Conservation (phyloP, 208 protist species). For the Strigomonas culicis region DNA sequence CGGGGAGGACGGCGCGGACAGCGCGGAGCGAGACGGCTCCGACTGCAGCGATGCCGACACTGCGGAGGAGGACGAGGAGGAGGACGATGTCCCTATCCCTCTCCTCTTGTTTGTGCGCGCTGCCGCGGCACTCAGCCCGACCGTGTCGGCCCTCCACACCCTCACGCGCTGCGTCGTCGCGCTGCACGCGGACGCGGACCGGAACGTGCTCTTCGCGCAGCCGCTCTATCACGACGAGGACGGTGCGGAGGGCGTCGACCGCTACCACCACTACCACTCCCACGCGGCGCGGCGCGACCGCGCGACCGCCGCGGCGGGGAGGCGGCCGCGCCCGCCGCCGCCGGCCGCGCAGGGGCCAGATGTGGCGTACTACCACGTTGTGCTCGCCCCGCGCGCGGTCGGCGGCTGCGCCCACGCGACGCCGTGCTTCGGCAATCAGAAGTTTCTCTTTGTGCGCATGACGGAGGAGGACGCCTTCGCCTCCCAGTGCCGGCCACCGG, state of each 20-base stretch:
- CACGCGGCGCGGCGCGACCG: not conserved
- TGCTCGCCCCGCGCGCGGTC: conserved; percentile 54
- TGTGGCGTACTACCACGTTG: conserved; percentile 42
- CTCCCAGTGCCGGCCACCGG: not conserved
- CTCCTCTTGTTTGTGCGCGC: conserved; percentile 51
- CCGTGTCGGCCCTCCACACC: conserved; percentile 52
- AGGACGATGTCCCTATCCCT: conserved; percentile 21
- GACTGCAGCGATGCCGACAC: no score
- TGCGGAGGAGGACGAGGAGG: not conserved
- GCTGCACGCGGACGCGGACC: conserved; percentile 32
- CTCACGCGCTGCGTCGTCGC: conserved; percentile 59
- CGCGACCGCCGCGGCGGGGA: no score
- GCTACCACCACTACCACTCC: not conserved
- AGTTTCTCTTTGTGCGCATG: conserved; percentile 65
- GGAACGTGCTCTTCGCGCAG: conserved; percentile 19
- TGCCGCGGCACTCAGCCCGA: conserved; percentile 42
- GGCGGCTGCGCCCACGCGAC: conserved; percentile 46
- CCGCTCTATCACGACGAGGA: not conserved
- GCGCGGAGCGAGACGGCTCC: not conserved
- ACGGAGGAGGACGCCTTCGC: not conserved
- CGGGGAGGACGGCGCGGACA: not conserved
- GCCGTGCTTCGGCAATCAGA: conserved; percentile 76
- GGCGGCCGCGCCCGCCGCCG: no score
- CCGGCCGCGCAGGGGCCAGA: no score
- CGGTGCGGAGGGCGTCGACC: not conserved